These are phyloP conservation scores for Aeschynomene evenia DNA, from an alignment of 306 rosid species.

Conservation along the genomic window DNA sequence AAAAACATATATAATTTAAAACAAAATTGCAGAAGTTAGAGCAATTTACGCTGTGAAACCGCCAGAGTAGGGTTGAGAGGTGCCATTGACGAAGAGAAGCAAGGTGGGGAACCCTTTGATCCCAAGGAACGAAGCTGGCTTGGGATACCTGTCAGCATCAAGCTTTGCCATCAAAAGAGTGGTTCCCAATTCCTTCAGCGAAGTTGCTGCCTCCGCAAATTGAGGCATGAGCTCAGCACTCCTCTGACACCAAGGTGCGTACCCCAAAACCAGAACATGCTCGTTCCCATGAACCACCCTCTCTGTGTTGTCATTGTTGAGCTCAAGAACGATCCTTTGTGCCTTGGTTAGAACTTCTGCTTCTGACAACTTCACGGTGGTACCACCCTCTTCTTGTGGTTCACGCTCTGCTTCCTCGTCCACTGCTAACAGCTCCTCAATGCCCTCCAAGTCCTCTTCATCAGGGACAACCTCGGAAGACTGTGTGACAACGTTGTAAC, in stretches of 20 bases:
- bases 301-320: slow-evolving; percentile 68
- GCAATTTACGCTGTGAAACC: slow-evolving; percentile 77
- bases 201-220: slow-evolving; percentile 90
- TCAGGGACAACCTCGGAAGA: slow-evolving; percentile 47
- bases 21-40: slow-evolving; percentile 1
- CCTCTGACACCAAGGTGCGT: slow-evolving; percentile 95
- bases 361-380: slow-evolving; percentile 59
- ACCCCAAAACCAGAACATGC: slow-evolving; percentile 79
- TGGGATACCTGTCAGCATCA: slow-evolving; percentile 78
- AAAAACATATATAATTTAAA: not conserved
- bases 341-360: slow-evolving; percentile 78
- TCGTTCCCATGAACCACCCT: slow-evolving; percentile 64
- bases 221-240: slow-evolving; percentile 98
- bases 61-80: slow-evolving; percentile 76
- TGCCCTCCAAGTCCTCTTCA: slow-evolving; percentile 56
- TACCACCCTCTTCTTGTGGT: slow-evolving; percentile 30
- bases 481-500: slow-evolving; percentile 29
- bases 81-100: slow-evolving; percentile 84
- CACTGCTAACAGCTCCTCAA: slow-evolving; percentile 71
- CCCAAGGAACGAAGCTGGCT: slow-evolving; percentile 71
- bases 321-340: slow-evolving; percentile 85
- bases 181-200: slow-evolving; percentile 61
- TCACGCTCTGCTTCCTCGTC: slow-evolving; percentile 65
- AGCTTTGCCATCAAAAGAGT: slow-evolving; percentile 83
- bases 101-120: slow-evolving; percentile 88